These are phyloP conservation scores for Amylocarpus encephaloides DNA, from an alignment of 2,329 filamentous ascomycete species.

Conservation along the genomic window DNA sequence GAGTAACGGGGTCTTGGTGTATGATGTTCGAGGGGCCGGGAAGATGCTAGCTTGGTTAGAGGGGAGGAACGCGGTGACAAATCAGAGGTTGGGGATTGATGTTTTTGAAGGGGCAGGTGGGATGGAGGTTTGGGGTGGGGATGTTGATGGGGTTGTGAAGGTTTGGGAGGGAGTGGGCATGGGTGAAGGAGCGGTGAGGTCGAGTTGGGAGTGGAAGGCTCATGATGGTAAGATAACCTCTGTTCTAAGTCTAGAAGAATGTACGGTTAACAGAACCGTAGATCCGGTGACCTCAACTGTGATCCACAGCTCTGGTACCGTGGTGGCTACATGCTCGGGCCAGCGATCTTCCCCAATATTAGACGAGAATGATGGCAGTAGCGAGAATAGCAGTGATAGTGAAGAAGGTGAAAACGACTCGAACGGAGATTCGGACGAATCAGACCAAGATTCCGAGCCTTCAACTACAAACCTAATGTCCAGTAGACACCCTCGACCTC, in stretches of 20 bases:
- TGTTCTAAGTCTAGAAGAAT: background rate
- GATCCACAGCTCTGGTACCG: constrained; percentile 30
- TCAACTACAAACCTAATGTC: background rate
- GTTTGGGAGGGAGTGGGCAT: constrained; percentile 54
- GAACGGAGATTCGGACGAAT: constrained; percentile 1
- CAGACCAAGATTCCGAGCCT: background rate
- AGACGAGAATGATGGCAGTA: background rate
- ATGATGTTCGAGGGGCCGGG: constrained; percentile 55
- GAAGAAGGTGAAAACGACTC: constrained; percentile 11
- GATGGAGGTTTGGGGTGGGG: constrained; percentile 59
- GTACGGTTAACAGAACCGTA: constrained; percentile 9
- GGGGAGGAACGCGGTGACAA: constrained; percentile 44
- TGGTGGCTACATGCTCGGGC: constrained; percentile 32
- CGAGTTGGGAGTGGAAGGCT: constrained; percentile 29
- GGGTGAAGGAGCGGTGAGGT: constrained; percentile 35
- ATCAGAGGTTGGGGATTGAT: constrained; percentile 51
- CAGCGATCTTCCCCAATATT: constrained; percentile 18
- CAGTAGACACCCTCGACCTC: background rate
- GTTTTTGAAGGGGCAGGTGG: constrained; percentile 43
- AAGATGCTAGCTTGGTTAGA: constrained; percentile 48
- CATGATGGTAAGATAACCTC: constrained; percentile 26
- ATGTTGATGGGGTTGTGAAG: constrained; percentile 45
- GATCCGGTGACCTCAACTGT: constrained; percentile 28
- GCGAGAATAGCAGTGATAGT: constrained; percentile 9
- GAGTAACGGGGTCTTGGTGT: constrained; percentile 49